These are phyloP conservation scores for Cyberlindnera meyerae DNA, from an alignment of 805 yeast species.

Conservation along the genomic window DNA sequence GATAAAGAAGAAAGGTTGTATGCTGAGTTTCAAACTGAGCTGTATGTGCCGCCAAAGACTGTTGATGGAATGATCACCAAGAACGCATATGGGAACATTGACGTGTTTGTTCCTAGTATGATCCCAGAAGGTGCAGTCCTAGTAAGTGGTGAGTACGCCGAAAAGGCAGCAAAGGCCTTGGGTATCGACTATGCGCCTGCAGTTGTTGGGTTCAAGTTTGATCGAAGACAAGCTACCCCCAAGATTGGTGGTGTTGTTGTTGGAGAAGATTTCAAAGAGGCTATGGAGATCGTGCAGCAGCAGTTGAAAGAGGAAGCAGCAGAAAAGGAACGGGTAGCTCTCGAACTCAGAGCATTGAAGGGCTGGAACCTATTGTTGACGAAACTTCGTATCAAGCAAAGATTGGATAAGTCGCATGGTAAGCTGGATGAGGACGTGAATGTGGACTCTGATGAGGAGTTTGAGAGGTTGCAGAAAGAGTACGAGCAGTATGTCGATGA, in stretches of 20 bases:
- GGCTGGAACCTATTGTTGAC: constrained; percentile 41
- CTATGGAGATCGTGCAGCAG: constrained; percentile 47
- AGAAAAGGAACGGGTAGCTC: constrained; percentile 36
- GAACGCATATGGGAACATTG: constrained; percentile 81
- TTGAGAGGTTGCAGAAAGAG: constrained; percentile 15
- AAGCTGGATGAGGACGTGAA: constrained; percentile 9
- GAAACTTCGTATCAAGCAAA: constrained; percentile 37
- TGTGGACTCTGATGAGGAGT: constrained; percentile 11
- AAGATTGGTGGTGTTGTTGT: constrained; percentile 73
- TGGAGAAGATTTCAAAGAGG: constrained; percentile 55
- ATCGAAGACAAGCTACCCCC: constrained; percentile 50
- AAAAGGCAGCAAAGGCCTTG: constrained; percentile 65
- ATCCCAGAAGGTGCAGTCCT: constrained; percentile 75
- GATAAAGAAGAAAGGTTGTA: constrained; percentile 62
- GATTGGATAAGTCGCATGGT: constrained; percentile 46
- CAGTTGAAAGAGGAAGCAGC: constrained; percentile 40
- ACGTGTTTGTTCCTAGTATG: constrained; percentile 73
- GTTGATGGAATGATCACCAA: constrained; percentile 59
- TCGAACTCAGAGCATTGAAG: constrained; percentile 44
- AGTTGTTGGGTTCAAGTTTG: constrained; percentile 80
- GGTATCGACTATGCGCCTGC: constrained; percentile 83
- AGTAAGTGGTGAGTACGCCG: constrained; percentile 48
- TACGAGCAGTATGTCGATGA: constrained; percentile 21
- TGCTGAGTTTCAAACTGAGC: constrained; percentile 72
- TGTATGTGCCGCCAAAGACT: constrained; percentile 57